Evolutionary conservation across 139 green algal genomes (phyloP).

Genomic region (Yamagishiella unicocca): DNA sequence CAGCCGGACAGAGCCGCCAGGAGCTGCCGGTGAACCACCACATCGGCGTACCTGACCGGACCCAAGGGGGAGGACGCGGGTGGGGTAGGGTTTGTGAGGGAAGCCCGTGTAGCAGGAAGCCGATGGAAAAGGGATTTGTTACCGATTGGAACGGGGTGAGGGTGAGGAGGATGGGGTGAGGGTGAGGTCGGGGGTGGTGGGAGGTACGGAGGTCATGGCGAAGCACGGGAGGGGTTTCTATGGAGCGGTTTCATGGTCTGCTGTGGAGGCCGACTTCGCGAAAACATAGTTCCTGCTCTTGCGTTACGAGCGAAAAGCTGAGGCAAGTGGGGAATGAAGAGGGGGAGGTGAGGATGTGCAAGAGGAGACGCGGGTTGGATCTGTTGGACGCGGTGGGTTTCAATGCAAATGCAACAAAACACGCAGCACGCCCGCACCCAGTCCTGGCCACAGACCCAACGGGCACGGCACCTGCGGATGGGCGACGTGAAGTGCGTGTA

Average conservation of each 20-base stretch:
- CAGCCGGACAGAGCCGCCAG: constrained; percentile 59
- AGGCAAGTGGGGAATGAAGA: not conserved
- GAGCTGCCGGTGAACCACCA: constrained; percentile 71
- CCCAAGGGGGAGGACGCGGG: not conserved
- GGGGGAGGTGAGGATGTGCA: not conserved
- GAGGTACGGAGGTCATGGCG: too few relatives aligned
- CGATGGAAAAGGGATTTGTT: too few relatives aligned
- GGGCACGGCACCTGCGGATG: constrained; percentile 66
- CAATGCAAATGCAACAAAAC: not conserved
- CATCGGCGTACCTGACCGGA: constrained; percentile 58
- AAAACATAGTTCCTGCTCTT: too few relatives aligned
- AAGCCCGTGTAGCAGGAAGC: too few relatives aligned
- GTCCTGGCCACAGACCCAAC: not conserved
- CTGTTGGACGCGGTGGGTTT: not conserved
- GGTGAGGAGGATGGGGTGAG: not conserved
- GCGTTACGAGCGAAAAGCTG: too few relatives aligned
- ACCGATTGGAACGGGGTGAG: not conserved
- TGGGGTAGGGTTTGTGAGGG: not conserved
- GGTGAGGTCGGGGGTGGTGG: not conserved
- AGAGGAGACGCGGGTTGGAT: not conserved
- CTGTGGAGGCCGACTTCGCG: too few relatives aligned
- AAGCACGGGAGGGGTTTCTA: not conserved
- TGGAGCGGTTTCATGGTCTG: too few relatives aligned
- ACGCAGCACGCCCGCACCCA: too few relatives aligned
- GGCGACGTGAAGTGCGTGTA: constrained; percentile 92